These are phyloP conservation scores for Biscogniauxia mediterranea DNA, from an alignment of 2,329 filamentous ascomycete species.

Conservation along the genomic window DNA sequence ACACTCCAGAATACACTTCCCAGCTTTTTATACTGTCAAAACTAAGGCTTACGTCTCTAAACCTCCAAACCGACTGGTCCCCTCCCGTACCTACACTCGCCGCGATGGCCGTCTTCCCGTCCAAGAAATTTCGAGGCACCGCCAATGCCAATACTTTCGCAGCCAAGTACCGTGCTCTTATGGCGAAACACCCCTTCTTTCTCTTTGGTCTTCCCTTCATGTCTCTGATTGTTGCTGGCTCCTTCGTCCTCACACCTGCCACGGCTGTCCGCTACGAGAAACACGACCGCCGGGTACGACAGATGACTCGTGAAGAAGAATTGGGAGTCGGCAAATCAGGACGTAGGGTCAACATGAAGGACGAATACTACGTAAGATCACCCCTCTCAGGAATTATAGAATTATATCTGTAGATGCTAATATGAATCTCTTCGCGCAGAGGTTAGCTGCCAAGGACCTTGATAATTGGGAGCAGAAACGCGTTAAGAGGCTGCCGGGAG, in stretches of 20 bases:
- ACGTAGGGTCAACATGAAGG: conserved; percentile 74
- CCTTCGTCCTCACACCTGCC: conserved; percentile 91
- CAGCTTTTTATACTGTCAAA: no score
- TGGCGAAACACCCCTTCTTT: conserved; percentile 80
- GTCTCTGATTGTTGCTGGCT: conserved; percentile 82
- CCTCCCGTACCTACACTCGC: neutral
- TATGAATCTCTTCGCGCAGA: conserved; percentile 48
- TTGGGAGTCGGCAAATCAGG: conserved; percentile 72
- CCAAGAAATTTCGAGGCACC: conserved; percentile 68
- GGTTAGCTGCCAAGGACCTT: conserved; percentile 81
- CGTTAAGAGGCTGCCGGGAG: conserved; percentile 83
- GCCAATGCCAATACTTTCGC: conserved; percentile 68
- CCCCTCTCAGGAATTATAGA: neutral
- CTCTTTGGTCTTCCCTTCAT: conserved; percentile 95
- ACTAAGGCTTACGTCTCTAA: no score
- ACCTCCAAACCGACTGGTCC: no score
- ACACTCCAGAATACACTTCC: neutral
- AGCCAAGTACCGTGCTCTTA: conserved; percentile 70
- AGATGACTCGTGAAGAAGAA: conserved; percentile 82
- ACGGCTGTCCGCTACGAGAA: conserved; percentile 92
- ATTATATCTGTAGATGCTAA: conserved; percentile 7
- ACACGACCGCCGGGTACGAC: conserved; percentile 84
- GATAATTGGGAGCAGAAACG: conserved; percentile 97
- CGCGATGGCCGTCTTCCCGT: conserved; percentile 63
- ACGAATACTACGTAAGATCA: conserved; percentile 76